Conservation (phyloP, 2,329 filamentous ascomycete species). For the Exophiala dermatitidis region DNA sequence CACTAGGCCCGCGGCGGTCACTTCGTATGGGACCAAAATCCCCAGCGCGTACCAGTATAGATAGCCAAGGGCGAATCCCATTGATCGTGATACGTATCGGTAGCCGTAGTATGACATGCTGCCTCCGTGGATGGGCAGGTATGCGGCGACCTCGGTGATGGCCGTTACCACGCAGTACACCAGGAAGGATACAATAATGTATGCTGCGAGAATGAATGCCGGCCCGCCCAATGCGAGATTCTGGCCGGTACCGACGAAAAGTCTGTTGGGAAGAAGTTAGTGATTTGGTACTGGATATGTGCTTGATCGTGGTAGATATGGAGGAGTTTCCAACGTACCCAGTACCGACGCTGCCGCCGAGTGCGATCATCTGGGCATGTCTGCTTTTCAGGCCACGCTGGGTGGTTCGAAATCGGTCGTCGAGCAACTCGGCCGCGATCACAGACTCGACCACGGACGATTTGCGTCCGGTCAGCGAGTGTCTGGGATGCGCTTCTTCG, state of each 20-base stretch:
- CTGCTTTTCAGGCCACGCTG: conserved; percentile 39
- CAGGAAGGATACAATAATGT: conserved; percentile 37
- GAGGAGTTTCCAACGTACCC: conserved; percentile 8
- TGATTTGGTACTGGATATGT: not conserved
- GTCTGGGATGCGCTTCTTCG: conserved; percentile 9
- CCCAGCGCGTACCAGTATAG: conserved; percentile 44
- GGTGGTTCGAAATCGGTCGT: conserved; percentile 36
- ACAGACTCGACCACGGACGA: conserved; percentile 27
- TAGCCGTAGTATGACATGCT: conserved; percentile 41
- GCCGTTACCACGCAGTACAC: conserved; percentile 45
- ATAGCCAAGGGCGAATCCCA: conserved; percentile 40
- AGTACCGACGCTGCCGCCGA: conserved; percentile 26
- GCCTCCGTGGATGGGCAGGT: conserved; percentile 40
- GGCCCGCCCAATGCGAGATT: conserved; percentile 23
- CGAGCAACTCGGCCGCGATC: conserved; percentile 36
- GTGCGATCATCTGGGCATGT: conserved; percentile 36
- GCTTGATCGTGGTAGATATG: too few species aligned
- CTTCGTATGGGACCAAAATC: conserved; percentile 50
- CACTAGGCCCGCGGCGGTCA: conserved; percentile 58
- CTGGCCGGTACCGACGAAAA: conserved; percentile 24
- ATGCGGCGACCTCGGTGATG: conserved; percentile 38
- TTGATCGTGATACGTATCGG: conserved; percentile 38
- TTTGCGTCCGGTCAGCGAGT: conserved; percentile 12
- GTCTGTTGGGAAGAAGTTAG: conserved; percentile 7
- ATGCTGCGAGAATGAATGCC: conserved; percentile 25